These are phyloP conservation scores for Hansenula anomala DNA, from an alignment of 1,139 yeast species.

Conservation along the genomic window DNA sequence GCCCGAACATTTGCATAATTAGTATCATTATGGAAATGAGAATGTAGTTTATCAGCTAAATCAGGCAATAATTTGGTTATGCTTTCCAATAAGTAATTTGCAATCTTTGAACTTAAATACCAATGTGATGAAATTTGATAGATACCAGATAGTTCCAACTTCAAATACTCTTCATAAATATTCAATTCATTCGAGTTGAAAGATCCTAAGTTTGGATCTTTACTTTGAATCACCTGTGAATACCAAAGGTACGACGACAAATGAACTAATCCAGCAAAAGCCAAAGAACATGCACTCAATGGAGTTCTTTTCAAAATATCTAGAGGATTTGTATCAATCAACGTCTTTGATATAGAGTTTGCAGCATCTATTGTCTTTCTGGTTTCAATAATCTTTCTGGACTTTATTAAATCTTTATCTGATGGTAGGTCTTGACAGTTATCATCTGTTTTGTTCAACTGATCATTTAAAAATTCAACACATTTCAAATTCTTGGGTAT, in stretches of 20 bases:
- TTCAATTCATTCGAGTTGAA: conserved; percentile 29
- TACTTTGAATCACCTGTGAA: conserved; percentile 13
- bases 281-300: conserved; percentile 45
- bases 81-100: conserved; percentile 39
- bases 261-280: conserved; percentile 45
- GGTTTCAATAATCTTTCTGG: conserved; percentile 43
- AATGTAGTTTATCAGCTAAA: conserved; percentile 22
- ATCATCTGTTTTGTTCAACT: conserved; percentile 16
- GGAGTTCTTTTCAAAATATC: conserved; percentile 40
- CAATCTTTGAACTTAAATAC: conserved; percentile 42
- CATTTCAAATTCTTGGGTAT: conserved; percentile 39
- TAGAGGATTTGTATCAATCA: conserved; percentile 41
- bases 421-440: conserved; percentile 19
- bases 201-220: conserved; percentile 2
- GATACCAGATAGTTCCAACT: conserved; percentile 41
- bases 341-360: conserved; percentile 38
- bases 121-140: conserved; percentile 44
- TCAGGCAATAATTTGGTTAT: conserved; percentile 28
- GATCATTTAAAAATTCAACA: conserved; percentile 23
- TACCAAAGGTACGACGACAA: conserved; percentile 45
- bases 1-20: background rate
- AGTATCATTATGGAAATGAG: conserved; percentile 15
- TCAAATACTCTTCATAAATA: conserved; percentile 41
- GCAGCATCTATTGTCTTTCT: conserved; percentile 49
- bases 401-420: conserved; percentile 29